Evolutionary conservation across 805 yeast species (phyloP), one percentile per base, ranked within the genome.

Genomic region (Wickerhamomyces bovis): DNA sequence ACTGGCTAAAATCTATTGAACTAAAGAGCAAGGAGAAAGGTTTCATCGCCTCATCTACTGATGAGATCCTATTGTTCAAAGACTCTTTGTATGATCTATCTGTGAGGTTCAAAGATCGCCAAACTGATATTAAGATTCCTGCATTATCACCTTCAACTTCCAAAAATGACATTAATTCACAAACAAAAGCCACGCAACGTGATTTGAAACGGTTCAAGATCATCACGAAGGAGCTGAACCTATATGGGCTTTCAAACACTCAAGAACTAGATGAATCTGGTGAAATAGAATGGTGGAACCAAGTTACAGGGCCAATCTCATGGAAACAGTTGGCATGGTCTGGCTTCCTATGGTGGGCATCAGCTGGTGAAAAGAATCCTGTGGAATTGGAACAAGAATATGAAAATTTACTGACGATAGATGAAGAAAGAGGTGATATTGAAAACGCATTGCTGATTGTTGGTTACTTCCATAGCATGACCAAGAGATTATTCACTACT

Each of bases 261-360:
- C 47, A 40, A 18, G 40, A 33, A 15, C 22, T 28, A n/a, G 53
- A 46, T 39, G 49, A 43, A 28, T 45, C 57, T 28, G 44, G 47
- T 11, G 47, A 52, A 3, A 28, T 42, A 67, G 66, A 57, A 30
- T 71, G 77, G 77, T 74, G 79, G 78, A 44, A 58, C 11, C 54
- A 60, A 2, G 70, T 71, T 12, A 69, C 77, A 1, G 79, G 75
- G 43, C 69, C 80, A 1, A 61, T 72, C 20, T 72, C 84, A 2
- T 73, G 85, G 76, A 69, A 71, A 45, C 82, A 80, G 53, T 68
- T 76, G 38, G 67, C 81, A 1, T 81, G 86, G 85, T 70, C 76
- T 45, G 89, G 89, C 1, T 75, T 85, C 48, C 68, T 85, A 19
- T 86, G 94, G 94, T 86, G 92, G 89, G 95, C 95, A 3, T 76